phyloP scores from a whole-genome alignment of 768 basidiomycete species.

The Neoboletus magnificus region DNA sequence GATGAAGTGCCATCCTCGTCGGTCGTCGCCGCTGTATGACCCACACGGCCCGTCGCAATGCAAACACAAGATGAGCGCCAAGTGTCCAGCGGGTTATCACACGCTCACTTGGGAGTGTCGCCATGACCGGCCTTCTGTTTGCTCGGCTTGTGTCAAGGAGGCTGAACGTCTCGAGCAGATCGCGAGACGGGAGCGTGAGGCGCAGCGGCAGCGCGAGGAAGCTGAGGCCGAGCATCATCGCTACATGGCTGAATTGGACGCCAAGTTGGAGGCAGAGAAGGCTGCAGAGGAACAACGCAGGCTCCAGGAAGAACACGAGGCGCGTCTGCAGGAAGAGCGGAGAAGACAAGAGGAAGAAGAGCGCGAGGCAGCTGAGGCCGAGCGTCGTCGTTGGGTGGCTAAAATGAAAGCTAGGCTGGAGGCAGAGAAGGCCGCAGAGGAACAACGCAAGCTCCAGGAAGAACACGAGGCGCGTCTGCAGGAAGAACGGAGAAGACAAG shows the following conservation, averaged over 20 bases:
- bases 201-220: slow-evolving; percentile 41
- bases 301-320: slow-evolving; percentile 28
- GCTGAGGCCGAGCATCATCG: slow-evolving; percentile 40
- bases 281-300: neutral
- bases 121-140: slow-evolving; percentile 33
- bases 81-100: slow-evolving; percentile 47
- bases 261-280: slow-evolving; percentile 18
- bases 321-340: slow-evolving; percentile 36
- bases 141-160: slow-evolving; percentile 44
- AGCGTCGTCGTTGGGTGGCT: slow-evolving; percentile 37
- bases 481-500: slow-evolving; percentile 29
- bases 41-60: slow-evolving; percentile 39
- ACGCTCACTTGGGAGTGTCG: slow-evolving; percentile 41
- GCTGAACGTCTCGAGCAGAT: slow-evolving; percentile 37
- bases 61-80: slow-evolving; percentile 28
- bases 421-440: slow-evolving; percentile 3
- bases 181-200: slow-evolving; percentile 34
- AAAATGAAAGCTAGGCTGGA: slow-evolving; percentile 29
- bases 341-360: slow-evolving; percentile 18
- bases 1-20: slow-evolving; percentile 54
- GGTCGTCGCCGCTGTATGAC: slow-evolving; percentile 36
- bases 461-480: slow-evolving; percentile 36
- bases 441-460: neutral
- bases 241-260: slow-evolving; percentile 35
- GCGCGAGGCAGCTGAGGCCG: slow-evolving; percentile 41